A percentile compares a stretch with the other conserved stretches of the same genome.
Evolutionary conservation across 1,284 basidiomycete species (phyloP).

Genomic region (Sanguinoderma infundibulare): DNA sequence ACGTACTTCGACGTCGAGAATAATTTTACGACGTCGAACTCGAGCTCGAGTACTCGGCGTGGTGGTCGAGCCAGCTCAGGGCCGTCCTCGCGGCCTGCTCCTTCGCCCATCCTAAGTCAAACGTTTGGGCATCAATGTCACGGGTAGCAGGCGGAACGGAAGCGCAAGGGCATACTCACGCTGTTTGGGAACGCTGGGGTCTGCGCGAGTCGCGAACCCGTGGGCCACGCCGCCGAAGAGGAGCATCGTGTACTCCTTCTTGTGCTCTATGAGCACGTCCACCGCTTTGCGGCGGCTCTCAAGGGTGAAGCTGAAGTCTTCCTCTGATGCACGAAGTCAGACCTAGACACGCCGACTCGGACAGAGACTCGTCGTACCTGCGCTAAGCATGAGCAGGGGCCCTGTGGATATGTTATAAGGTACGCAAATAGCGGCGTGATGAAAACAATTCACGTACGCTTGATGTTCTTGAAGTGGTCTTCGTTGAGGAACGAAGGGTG

Average conservation of each 20-base stretch:
- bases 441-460: slow-evolving; percentile 42
- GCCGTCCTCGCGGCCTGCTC: slow-evolving; percentile 57
- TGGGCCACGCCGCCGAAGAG: slow-evolving; percentile 52
- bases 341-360: background rate
- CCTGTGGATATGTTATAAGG: slow-evolving; percentile 37
- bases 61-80: slow-evolving; percentile 24
- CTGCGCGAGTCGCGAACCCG: slow-evolving; percentile 47
- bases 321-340: slow-evolving; percentile 38
- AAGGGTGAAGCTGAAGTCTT: slow-evolving; percentile 45
- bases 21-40: too few species aligned
- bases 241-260: slow-evolving; percentile 50
- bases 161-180: slow-evolving; percentile 40
- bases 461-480: slow-evolving; percentile 50
- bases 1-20: too few species aligned
- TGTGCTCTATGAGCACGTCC: slow-evolving; percentile 45
- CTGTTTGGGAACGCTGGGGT: slow-evolving; percentile 41
- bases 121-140: background rate
- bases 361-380: slow-evolving; percentile 7
- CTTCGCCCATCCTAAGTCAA: slow-evolving; percentile 60
- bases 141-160: background rate
- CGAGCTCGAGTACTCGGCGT: slow-evolving; percentile 3
- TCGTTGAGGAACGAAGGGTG: slow-evolving; percentile 58
- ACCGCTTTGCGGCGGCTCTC: slow-evolving; percentile 48
- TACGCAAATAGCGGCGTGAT: too few species aligned
- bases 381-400: slow-evolving; percentile 50